Conservation (phyloP, 2,329 filamentous ascomycete species). For the Neofusicoccum sp. region DNA sequence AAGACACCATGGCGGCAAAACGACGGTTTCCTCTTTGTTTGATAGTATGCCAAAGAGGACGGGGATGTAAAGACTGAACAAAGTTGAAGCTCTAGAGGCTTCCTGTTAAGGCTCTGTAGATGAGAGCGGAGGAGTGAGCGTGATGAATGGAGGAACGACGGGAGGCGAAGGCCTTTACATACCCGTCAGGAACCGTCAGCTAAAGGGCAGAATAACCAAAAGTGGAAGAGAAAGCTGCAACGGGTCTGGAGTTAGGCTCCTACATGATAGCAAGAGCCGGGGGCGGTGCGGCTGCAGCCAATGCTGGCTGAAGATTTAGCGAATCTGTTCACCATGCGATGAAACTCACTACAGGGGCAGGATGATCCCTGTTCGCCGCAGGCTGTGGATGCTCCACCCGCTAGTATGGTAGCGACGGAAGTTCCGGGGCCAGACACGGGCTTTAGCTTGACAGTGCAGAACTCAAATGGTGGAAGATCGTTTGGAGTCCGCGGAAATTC, state of each 20-base stretch:
- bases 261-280: neutral
- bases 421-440: neutral
- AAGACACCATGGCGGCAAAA: slow-evolving; percentile 26
- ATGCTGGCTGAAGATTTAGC: neutral
- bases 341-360: neutral
- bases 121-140: slow-evolving; percentile 2
- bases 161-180: slow-evolving; percentile 8
- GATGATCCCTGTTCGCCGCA: neutral
- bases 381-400: neutral
- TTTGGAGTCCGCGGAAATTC: neutral
- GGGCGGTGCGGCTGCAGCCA: neutral
- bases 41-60: neutral
- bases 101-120: neutral
- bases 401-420: neutral
- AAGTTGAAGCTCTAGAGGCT: neutral
- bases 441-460: neutral
- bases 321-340: neutral
- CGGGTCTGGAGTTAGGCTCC: neutral
- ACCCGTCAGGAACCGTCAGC: neutral
- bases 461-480: slow-evolving; percentile 15
- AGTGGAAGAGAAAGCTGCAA: neutral
- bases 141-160: neutral
- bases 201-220: neutral
- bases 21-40: neutral
- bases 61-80: neutral